Conservation (phyloP, 306 rosid species). For the Fragaria nilgerrensis region DNA sequence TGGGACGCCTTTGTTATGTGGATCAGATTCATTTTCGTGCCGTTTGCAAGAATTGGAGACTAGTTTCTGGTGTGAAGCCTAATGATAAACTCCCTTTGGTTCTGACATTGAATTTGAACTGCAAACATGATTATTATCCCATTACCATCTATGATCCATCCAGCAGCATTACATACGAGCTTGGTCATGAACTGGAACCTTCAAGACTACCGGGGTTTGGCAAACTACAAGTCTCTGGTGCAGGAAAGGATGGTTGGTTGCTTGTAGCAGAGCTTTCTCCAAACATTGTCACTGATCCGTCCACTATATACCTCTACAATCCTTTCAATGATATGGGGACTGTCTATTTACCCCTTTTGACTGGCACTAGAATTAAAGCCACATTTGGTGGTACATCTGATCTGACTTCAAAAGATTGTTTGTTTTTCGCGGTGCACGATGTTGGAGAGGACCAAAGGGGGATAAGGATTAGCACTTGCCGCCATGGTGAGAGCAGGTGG, state of each 20-base stretch:
- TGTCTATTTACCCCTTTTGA: background rate
- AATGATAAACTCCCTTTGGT: conserved; percentile 17
- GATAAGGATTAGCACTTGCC: conserved; percentile 3
- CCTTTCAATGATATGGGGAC: background rate
- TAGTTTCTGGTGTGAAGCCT: background rate
- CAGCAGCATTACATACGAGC: background rate
- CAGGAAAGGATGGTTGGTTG: conserved; percentile 9
- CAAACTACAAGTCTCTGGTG: background rate
- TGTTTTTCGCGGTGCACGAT: background rate
- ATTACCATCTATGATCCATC: background rate
- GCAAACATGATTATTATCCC: background rate
- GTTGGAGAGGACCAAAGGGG: background rate
- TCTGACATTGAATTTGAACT: background rate
- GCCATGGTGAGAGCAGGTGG: background rate
- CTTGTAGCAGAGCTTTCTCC: background rate
- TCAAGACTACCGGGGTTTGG: background rate
- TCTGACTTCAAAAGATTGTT: conserved; percentile 1
- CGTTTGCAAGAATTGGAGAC: conserved; percentile 24
- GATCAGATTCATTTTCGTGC: conserved; percentile 10
- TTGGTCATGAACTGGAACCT: background rate
- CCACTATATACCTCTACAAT: conserved; percentile 1
- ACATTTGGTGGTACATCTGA: conserved; percentile 4
- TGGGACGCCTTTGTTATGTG: background rate
- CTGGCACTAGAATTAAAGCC: background rate
- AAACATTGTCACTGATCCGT: background rate